A percentile compares a stretch with the other conserved stretches of the same genome.
These are phyloP conservation scores for Phylloporus rhodoxanthus DNA, from an alignment of 768 basidiomycete species.

Conservation along the genomic window DNA sequence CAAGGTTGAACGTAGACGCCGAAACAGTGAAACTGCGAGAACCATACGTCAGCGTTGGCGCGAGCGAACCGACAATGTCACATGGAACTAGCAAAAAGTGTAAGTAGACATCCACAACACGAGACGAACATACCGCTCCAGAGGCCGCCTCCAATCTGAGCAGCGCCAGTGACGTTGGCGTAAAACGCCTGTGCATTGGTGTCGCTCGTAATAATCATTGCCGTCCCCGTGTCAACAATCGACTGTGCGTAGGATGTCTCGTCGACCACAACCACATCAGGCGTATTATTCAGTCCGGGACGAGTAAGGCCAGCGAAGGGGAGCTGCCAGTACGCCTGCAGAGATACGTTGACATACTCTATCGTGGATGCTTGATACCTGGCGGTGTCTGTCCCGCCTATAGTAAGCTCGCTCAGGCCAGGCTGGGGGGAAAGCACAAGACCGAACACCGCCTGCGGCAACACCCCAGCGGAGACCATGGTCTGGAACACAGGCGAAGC, in stretches of 20 bases:
- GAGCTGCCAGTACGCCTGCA: slow-evolving; percentile 36
- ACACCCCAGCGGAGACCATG: slow-evolving; percentile 33
- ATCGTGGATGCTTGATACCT: slow-evolving; percentile 41
- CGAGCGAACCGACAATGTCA: slow-evolving; percentile 16
- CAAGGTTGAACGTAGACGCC: slow-evolving; percentile 39
- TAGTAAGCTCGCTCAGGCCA: slow-evolving; percentile 44
- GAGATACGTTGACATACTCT: slow-evolving; percentile 32
- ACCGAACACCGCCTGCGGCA: slow-evolving; percentile 38
- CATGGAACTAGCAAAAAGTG: slow-evolving; percentile 30
- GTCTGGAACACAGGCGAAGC: slow-evolving; percentile 41
- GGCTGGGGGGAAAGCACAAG: slow-evolving; percentile 41
- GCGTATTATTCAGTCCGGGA: slow-evolving; percentile 14
- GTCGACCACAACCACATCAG: slow-evolving; percentile 23
- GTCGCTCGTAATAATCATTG: slow-evolving; percentile 25
- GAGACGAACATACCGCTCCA: slow-evolving; percentile 30
- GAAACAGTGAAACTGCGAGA: slow-evolving; percentile 35
- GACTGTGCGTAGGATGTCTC: slow-evolving; percentile 20
- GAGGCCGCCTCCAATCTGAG: slow-evolving; percentile 26
- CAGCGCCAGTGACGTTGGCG: slow-evolving; percentile 25
- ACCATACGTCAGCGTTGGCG: slow-evolving; percentile 35
- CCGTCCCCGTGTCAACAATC: slow-evolving; percentile 33
- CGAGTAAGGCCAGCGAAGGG: slow-evolving; percentile 26
- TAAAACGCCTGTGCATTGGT: slow-evolving; percentile 26
- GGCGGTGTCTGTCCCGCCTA: slow-evolving; percentile 47
- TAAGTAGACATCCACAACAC: background rate